A percentile compares a stretch with the other conserved stretches of the same genome.
phyloP scores from a whole-genome alignment of 768 basidiomycete species.

The Xanthoconium purpureum region DNA sequence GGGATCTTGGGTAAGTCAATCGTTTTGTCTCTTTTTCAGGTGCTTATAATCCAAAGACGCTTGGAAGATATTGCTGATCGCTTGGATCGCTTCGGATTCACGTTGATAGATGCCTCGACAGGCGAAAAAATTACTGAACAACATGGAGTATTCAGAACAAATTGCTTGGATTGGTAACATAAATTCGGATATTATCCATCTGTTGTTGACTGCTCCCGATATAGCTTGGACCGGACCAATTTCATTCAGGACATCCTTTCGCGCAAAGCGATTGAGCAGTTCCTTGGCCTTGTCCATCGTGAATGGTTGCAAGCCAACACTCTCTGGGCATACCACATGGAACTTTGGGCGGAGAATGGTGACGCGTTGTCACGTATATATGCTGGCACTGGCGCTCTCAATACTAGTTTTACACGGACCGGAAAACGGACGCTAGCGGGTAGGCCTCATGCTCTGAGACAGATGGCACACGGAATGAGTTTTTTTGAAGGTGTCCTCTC shows the following conservation, averaged over 20 bases:
- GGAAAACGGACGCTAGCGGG: conserved; percentile 93
- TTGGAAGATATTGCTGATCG: conserved; percentile 56
- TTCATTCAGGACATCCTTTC: conserved; percentile 96
- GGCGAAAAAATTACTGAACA: conserved; percentile 83
- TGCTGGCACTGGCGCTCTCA: conserved; percentile 89
- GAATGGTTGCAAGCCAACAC: conserved; percentile 68
- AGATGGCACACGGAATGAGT: neutral
- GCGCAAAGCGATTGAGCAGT: conserved; percentile 74
- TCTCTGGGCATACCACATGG: conserved; percentile 86
- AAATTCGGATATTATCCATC: neutral
- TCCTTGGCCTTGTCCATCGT: conserved; percentile 71
- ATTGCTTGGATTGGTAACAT: conserved; percentile 90
- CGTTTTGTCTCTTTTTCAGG: neutral
- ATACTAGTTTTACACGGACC: conserved; percentile 92
- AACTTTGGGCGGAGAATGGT: conserved; percentile 97
- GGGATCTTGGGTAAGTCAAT: conserved; percentile 59
- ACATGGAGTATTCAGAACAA: conserved; percentile 88
- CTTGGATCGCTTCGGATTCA: conserved; percentile 82
- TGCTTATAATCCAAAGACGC: conserved; percentile 42
- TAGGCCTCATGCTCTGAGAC: conserved; percentile 25
- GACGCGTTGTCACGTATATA: conserved; percentile 92
- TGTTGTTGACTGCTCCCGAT: conserved; percentile 4
- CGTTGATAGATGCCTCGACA: conserved; percentile 65
- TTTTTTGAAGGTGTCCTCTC: conserved; percentile 69
- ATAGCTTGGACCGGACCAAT: conserved; percentile 93